Evolutionary conservation across 23 red algal genomes (phyloP).

Genomic region (Gracilariopsis chorda): DNA sequence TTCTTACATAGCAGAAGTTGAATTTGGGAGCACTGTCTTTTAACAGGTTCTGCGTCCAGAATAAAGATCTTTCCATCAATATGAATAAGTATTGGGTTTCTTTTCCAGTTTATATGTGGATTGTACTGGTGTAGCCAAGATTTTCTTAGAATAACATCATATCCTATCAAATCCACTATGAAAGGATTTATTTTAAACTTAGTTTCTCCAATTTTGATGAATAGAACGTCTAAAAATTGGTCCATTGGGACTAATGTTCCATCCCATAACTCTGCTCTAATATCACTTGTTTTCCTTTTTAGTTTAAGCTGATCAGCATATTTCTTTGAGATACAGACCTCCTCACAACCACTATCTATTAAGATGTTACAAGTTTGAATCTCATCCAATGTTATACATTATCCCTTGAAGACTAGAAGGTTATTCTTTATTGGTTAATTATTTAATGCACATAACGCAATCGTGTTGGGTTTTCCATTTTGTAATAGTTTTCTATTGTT

Average conservation of each 20-base stretch:
- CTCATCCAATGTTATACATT: too few relatives aligned
- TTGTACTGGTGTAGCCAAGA: neutral
- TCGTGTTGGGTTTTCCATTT: too few relatives aligned
- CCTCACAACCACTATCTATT: too few relatives aligned
- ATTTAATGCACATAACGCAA: too few relatives aligned
- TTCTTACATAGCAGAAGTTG: neutral
- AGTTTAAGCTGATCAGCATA: too few relatives aligned
- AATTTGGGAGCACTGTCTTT: neutral
- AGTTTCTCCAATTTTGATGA: slow-evolving; percentile 16
- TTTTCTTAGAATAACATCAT: neutral
- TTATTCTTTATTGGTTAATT: too few relatives aligned
- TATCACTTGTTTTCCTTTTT: neutral
- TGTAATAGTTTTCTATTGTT: too few relatives aligned
- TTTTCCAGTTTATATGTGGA: slow-evolving; percentile 11
- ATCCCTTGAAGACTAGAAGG: too few relatives aligned
- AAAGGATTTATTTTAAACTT: neutral
- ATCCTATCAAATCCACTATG: slow-evolving; percentile 33
- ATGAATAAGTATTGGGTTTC: neutral
- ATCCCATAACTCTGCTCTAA: slow-evolving; percentile 27
- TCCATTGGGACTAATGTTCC: slow-evolving; percentile 34
- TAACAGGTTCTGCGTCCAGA: slow-evolving; percentile 35
- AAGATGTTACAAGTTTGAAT: too few relatives aligned
- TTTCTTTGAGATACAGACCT: too few relatives aligned
- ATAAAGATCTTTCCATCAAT: neutral
- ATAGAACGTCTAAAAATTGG: slow-evolving; percentile 1